Evolutionary conservation across 2,329 filamentous ascomycete genomes (phyloP).

Genomic region (Colletotrichum sublineola): DNA sequence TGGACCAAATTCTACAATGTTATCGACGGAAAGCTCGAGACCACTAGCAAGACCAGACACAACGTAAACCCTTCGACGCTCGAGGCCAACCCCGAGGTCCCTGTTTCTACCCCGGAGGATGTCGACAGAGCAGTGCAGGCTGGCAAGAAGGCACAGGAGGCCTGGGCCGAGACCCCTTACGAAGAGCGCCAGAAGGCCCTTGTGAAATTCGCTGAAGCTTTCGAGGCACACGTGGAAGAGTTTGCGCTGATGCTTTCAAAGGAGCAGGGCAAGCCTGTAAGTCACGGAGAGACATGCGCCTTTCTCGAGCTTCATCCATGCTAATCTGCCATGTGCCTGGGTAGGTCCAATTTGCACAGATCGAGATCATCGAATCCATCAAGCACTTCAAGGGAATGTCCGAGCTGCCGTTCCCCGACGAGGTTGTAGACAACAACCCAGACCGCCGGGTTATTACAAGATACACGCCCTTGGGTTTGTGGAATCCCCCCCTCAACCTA

Average conservation of each 20-base stretch:
- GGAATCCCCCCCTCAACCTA: slow-evolving; percentile 34
- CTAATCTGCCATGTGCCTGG: not conserved
- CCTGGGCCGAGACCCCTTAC: slow-evolving; percentile 57
- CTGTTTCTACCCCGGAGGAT: slow-evolving; percentile 61
- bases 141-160: slow-evolving; percentile 56
- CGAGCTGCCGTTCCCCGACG: slow-evolving; percentile 34
- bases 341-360: slow-evolving; percentile 32
- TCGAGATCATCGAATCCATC: slow-evolving; percentile 32
- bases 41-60: slow-evolving; percentile 59
- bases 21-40: slow-evolving; percentile 62
- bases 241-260: slow-evolving; percentile 41
- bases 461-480: slow-evolving; percentile 54
- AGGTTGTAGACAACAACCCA: slow-evolving; percentile 45
- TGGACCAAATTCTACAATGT: slow-evolving; percentile 63
- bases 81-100: slow-evolving; percentile 63
- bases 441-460: slow-evolving; percentile 48
- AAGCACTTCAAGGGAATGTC: slow-evolving; percentile 34
- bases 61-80: slow-evolving; percentile 65
- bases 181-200: slow-evolving; percentile 49
- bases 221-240: slow-evolving; percentile 40
- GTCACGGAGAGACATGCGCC: not conserved
- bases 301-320: not conserved
- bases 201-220: slow-evolving; percentile 38
- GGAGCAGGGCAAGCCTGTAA: slow-evolving; percentile 46
- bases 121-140: slow-evolving; percentile 63